Percentiles rank a stretch among this genome's conserved stretches.
Evolutionary conservation across 768 basidiomycete species (phyloP).

Genomic region (Daedalea quercina): DNA sequence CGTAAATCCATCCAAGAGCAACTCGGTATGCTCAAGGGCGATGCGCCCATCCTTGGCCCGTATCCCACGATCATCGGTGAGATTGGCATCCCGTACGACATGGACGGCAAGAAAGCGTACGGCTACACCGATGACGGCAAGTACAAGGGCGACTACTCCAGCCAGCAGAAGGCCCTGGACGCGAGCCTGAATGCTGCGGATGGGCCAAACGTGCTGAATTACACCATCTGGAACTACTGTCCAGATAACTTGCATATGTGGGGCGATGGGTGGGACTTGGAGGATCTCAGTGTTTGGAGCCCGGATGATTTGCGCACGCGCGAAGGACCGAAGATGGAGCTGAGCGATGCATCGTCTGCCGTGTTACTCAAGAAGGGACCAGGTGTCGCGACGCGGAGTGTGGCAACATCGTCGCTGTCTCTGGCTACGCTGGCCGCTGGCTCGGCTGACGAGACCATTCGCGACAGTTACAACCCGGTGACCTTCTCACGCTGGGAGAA

Average conservation of each 20-base stretch:
- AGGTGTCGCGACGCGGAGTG: slow-evolving; percentile 6
- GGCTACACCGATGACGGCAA: slow-evolving; percentile 66
- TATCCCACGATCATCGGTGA: slow-evolving; percentile 94
- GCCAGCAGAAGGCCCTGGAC: slow-evolving; percentile 81
- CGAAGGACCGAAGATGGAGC: slow-evolving; percentile 19
- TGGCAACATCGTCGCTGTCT: slow-evolving; percentile 29
- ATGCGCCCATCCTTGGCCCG: slow-evolving; percentile 55
- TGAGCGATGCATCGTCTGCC: slow-evolving; percentile 31
- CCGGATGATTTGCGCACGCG: slow-evolving; percentile 50
- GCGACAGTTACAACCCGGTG: slow-evolving; percentile 10
- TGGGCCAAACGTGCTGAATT: slow-evolving; percentile 68
- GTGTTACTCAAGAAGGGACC: slow-evolving; percentile 28
- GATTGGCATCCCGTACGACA: slow-evolving; percentile 91
- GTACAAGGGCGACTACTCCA: slow-evolving; percentile 65
- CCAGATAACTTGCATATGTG: slow-evolving; percentile 77
- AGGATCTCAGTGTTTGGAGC: slow-evolving; percentile 90
- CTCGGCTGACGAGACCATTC: slow-evolving; percentile 15
- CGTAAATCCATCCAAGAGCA: slow-evolving; percentile 78
- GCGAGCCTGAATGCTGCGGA: slow-evolving; percentile 77
- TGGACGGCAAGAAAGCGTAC: slow-evolving; percentile 85
- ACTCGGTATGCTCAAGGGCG: slow-evolving; percentile 69
- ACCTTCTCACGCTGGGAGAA: slow-evolving; percentile 36
- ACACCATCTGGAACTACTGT: slow-evolving; percentile 87
- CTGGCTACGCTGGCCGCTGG: slow-evolving; percentile 26
- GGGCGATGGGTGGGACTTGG: slow-evolving; percentile 97